Conservation (phyloP, 2,329 filamentous ascomycete species). For the Tricladium varicosporioides region DNA sequence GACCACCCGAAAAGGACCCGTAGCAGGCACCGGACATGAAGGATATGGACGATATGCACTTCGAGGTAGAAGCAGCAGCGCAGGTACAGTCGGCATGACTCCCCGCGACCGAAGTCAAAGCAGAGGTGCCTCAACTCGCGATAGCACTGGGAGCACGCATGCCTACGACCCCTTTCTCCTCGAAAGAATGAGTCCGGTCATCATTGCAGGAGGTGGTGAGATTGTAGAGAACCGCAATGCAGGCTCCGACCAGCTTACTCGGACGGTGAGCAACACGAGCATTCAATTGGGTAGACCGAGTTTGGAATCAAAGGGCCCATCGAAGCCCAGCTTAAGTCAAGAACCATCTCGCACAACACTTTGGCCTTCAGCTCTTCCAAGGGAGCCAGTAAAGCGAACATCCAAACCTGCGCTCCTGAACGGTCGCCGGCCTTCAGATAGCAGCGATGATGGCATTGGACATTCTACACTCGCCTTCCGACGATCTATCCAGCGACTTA, state of each 20-base stretch:
- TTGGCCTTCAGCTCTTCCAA: constrained; percentile 54
- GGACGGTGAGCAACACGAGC: constrained; percentile 52
- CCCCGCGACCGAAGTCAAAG: constrained; percentile 32
- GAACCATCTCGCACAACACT: constrained; percentile 45
- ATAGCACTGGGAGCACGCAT: constrained; percentile 46
- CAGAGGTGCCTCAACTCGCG: constrained; percentile 47
- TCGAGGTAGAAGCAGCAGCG: constrained; percentile 63
- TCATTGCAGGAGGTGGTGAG: constrained; percentile 61
- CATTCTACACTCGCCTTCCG: constrained; percentile 54
- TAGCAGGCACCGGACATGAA: constrained; percentile 92
- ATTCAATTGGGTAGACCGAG: constrained; percentile 41
- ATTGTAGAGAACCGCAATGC: constrained; percentile 59
- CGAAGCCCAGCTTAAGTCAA: constrained; percentile 23
- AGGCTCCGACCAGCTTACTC: constrained; percentile 44
- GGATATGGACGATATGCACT: constrained; percentile 66
- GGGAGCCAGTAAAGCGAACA: constrained; percentile 25
- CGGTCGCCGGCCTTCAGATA: constrained; percentile 45
- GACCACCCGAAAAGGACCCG: constrained; percentile 69
- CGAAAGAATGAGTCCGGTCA: constrained; percentile 62
- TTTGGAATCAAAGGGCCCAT: constrained; percentile 41
- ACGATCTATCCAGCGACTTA: constrained; percentile 53
- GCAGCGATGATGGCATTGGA: constrained; percentile 54
- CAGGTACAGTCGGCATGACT: constrained; percentile 46
- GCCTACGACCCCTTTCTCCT: constrained; percentile 56
- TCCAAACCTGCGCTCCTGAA: constrained; percentile 18